phyloP scores from a whole-genome alignment of 768 basidiomycete species.

The Pisolithus orientalis region DNA sequence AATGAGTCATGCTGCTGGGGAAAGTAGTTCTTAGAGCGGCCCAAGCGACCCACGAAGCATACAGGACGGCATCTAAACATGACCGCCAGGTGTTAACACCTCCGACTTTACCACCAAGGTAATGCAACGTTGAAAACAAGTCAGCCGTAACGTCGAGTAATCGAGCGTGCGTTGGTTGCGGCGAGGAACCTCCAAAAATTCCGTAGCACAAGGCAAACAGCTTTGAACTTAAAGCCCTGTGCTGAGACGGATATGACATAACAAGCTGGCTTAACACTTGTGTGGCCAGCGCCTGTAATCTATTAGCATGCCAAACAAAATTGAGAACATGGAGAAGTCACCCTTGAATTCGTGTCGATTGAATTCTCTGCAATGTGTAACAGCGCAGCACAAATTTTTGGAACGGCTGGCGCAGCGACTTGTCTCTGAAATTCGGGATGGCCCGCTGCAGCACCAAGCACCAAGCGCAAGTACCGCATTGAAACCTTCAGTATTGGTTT shows the following conservation, averaged over 20 bases:
- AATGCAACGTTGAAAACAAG: constrained; percentile 58
- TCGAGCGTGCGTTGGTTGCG: constrained; percentile 32
- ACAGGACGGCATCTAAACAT: constrained; percentile 62
- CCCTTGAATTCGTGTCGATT: constrained; percentile 48
- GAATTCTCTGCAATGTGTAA: constrained; percentile 50
- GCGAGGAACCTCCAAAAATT: constrained; percentile 49
- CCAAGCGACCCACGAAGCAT: constrained; percentile 61
- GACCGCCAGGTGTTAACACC: constrained; percentile 69
- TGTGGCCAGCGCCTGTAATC: constrained; percentile 37
- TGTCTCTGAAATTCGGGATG: constrained; percentile 81
- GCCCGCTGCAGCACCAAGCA: constrained; percentile 56
- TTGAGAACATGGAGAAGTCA: constrained; percentile 18
- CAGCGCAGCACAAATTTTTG: constrained; percentile 61
- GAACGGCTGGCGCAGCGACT: constrained; percentile 60
- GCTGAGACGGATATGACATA: constrained; percentile 59
- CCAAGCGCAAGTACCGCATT: constrained; percentile 54
- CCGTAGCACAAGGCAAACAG: constrained; percentile 50
- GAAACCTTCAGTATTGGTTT: constrained; percentile 52
- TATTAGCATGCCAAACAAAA: constrained; percentile 3
- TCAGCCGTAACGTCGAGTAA: constrained; percentile 45
- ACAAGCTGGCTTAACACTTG: constrained; percentile 51
- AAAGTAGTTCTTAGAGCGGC: constrained; percentile 55
- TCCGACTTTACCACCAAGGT: constrained; percentile 76
- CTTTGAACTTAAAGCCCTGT: constrained; percentile 46
- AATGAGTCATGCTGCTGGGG: constrained; percentile 35